Evolutionary conservation across 176 grass and related monocot genomes (phyloP), one percentile per base, ranked within the genome.

Genomic region (Ensete ventricosum): DNA sequence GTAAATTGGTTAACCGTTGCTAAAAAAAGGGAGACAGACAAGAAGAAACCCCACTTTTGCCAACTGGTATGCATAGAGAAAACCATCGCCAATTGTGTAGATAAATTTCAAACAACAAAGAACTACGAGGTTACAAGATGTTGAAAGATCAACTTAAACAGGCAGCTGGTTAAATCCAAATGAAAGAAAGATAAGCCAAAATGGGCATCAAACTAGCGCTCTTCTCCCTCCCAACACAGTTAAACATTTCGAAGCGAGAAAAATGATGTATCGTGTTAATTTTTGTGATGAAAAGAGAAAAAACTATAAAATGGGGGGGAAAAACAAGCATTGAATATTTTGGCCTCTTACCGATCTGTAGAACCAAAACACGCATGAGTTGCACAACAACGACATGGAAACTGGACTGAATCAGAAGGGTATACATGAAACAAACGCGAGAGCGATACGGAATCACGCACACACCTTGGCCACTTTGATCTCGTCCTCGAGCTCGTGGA

Each of bases 381-480:
- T 60, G 19, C 57, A 76, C 69, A 77, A 17, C 10, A 55, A 11
- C 48, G 51, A 17, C 8, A 75, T 55, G 2, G 7, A 74, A 81
- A 51, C 50, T 63, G 76, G 53, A 72, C 49, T 49, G 43, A n/a
- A 52, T 8, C 58, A 53, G n/a, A 66, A 5, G 48, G 11, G 50
- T 23, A 68, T 21, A 60, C 9, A 71, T 23, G 7, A 11, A 59
- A 25, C 16, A 19, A n/a, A 21, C 1, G 2, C 10, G 19, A 48
- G 19, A 57, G 14, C 16, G 73, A 69, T 49, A 17, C 1, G 14
- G 50, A 74, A 11, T 76, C 26, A 43, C 22, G 2, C 65, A 74
- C n/a, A 13, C n/a, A 96, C 90, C 95, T 98, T 94, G 24, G 88
- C 88, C 66, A 98, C 77, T 80, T 90, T 94, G 78, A 98, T 93